Conservation (phyloP, 1,284 basidiomycete species). For the Fomitopsis palustris region DNA sequence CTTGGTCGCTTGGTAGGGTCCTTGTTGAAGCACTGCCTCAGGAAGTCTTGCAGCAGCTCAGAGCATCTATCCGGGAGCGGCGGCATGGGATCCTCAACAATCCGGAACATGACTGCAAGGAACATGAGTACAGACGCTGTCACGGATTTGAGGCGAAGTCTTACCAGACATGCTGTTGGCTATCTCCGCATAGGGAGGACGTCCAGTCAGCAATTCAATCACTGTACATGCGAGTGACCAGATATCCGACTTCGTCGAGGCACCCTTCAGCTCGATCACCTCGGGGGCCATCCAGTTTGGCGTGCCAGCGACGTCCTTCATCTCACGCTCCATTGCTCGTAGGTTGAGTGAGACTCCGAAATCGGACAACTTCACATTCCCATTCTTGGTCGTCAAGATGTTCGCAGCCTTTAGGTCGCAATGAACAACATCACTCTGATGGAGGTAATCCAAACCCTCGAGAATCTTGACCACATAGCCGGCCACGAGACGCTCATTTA, state of each 20-base stretch:
- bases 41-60: slow-evolving; percentile 70
- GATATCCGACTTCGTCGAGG: slow-evolving; percentile 75
- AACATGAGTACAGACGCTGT: neutral
- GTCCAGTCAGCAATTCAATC: slow-evolving; percentile 88
- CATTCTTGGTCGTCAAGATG: slow-evolving; percentile 95
- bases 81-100: slow-evolving; percentile 89
- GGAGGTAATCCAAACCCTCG: slow-evolving; percentile 88
- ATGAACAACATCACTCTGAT: slow-evolving; percentile 78
- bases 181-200: slow-evolving; percentile 88
- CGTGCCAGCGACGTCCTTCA: slow-evolving; percentile 87
- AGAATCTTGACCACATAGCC: slow-evolving; percentile 92
- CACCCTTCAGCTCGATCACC: slow-evolving; percentile 82
- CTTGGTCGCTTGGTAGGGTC: slow-evolving; percentile 77
- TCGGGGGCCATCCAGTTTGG: slow-evolving; percentile 99
- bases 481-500: slow-evolving; percentile 87
- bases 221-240: slow-evolving; percentile 96
- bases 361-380: slow-evolving; percentile 97
- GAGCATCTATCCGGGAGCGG: slow-evolving; percentile 82
- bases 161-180: slow-evolving; percentile 82
- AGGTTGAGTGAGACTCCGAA: slow-evolving; percentile 99
- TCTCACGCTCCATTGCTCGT: slow-evolving; percentile 89
- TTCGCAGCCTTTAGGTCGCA: slow-evolving; percentile 99
- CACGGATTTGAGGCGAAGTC: slow-evolving; percentile 11
- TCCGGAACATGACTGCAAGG: slow-evolving; percentile 83
- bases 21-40: slow-evolving; percentile 86